Evolutionary conservation across 352 stramenopile species (phyloP), one percentile per base, ranked within the genome.

Genomic region (Phytophthora rubi): DNA sequence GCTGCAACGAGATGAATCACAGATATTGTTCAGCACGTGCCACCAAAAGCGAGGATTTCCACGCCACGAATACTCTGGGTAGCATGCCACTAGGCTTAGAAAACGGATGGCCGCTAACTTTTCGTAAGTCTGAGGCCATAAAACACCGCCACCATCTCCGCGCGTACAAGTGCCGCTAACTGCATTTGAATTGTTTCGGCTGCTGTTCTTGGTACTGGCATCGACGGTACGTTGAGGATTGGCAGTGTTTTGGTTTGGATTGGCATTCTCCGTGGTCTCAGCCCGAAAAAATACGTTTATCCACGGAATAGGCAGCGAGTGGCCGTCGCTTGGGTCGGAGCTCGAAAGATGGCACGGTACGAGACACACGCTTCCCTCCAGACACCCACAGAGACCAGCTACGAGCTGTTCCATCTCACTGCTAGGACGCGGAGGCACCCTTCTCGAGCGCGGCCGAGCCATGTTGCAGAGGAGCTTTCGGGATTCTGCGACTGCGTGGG

Each of bases 21-120:
- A 78, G 2, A 67, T 1, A 26, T 28, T 49, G 3, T 54, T 21
- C 13, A 82, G 42, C 30, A 79, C 54, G 8, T 70, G 72, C 32
- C 30, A 42, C 75, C 77, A 85, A 53, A 85, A 85, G 32, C n/a
- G 13, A 39, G 73, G 71, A 53, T 80, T 79, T 4, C 53, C 54
- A 35, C 62, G 63, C 72, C 73, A 79, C 15, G 75, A 69, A 57
- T 76, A 82, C 21, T 53, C 73, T 33, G 44, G 42, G 32, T 55
- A 66, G 6, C 54, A 32, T 9, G 75, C 75, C n/a, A 74, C 26
- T 8, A 70, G 48, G 52, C 72, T 77, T 23, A 85, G 45, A 42
- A 75, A 66, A 15, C 65, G 64, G 0, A 81, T 61, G 2, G 77
- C 77, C 9, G 70, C 72, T 7, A 85, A 52, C 52, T 75, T 75